Conservation (phyloP, 2,329 filamentous ascomycete genomes). For the Hymenoscyphus infarciens region DNA sequence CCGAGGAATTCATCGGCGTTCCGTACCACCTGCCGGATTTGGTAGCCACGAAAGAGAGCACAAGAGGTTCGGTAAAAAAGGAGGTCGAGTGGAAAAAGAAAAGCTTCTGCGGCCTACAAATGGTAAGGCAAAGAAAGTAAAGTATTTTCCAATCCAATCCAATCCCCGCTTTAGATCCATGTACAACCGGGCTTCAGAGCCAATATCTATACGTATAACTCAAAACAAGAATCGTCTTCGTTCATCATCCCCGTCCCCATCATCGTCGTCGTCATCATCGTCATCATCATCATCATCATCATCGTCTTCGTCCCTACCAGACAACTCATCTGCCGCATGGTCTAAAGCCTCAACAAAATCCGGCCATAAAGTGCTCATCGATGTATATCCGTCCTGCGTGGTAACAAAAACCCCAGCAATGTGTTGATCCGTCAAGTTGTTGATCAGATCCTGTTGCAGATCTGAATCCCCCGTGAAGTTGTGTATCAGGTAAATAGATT, state of each 20-base stretch:
- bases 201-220: constrained; percentile 1
- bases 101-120: neutral
- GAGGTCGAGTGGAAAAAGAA: neutral
- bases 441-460: constrained; percentile 19
- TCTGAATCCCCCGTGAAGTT: constrained; percentile 17
- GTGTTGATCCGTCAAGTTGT: constrained; percentile 20
- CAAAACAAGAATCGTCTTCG: neutral
- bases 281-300: constrained; percentile 2
- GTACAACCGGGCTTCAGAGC: neutral
- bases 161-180: neutral
- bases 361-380: constrained; percentile 20
- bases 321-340: neutral
- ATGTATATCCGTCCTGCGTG: constrained; percentile 22
- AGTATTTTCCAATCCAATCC: neutral
- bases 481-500: constrained; percentile 24
- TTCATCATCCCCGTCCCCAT: neutral
- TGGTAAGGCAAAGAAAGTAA: neutral
- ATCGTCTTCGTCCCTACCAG: constrained; percentile 1
- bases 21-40: too few relatives aligned
- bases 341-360: constrained; percentile 10
- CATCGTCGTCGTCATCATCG: neutral
- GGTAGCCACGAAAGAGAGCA: too few relatives aligned
- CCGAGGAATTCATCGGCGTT: too few relatives aligned
- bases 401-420: constrained; percentile 23
- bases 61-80: neutral